These are phyloP conservation scores for Zoysia pacifica DNA, from an alignment of 176 grass and related monocot genomes.

Conservation along the genomic window DNA sequence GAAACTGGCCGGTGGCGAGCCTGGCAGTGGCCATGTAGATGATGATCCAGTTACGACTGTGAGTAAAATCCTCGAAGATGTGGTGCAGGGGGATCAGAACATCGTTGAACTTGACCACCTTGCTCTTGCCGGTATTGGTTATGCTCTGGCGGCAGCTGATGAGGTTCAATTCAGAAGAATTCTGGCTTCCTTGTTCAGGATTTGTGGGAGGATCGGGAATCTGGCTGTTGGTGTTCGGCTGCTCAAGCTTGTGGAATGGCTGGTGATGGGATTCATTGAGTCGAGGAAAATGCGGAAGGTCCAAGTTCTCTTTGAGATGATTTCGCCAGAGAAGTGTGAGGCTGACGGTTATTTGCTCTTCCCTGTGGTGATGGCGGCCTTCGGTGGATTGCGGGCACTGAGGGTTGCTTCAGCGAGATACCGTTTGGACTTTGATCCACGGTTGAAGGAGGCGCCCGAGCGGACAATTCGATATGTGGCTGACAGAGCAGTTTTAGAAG, in stretches of 20 bases:
- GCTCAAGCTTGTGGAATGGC: constrained; percentile 80
- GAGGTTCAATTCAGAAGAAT: constrained; percentile 43
- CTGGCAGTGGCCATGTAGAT: background rate
- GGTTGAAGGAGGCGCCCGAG: constrained; percentile 57
- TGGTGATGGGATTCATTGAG: constrained; percentile 55
- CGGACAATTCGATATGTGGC: constrained; percentile 58
- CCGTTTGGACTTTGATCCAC: constrained; percentile 58
- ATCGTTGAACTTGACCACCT: constrained; percentile 37
- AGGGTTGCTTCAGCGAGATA: constrained; percentile 58
- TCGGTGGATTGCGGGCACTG: constrained; percentile 52
- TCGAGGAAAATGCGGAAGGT: constrained; percentile 57
- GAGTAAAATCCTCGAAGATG: constrained; percentile 20
- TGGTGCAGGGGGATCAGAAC: constrained; percentile 14
- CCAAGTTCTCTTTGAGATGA: constrained; percentile 44
- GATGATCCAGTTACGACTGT: constrained; percentile 22
- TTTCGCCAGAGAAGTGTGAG: constrained; percentile 46
- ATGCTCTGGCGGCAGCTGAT: constrained; percentile 46
- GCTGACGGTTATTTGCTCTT: constrained; percentile 42
- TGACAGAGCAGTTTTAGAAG: constrained; percentile 38
- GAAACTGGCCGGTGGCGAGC: constrained; percentile 15
- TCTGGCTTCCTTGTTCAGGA: constrained; percentile 42
- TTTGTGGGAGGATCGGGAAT: constrained; percentile 38
- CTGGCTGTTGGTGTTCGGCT: constrained; percentile 52
- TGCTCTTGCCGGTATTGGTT: constrained; percentile 61
- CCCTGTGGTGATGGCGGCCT: constrained; percentile 57